A percentile compares a stretch with the other conserved stretches of the same genome.
Evolutionary conservation across 2,329 filamentous ascomycete genomes (phyloP).

Genomic region (Epichloe gansuensis): DNA sequence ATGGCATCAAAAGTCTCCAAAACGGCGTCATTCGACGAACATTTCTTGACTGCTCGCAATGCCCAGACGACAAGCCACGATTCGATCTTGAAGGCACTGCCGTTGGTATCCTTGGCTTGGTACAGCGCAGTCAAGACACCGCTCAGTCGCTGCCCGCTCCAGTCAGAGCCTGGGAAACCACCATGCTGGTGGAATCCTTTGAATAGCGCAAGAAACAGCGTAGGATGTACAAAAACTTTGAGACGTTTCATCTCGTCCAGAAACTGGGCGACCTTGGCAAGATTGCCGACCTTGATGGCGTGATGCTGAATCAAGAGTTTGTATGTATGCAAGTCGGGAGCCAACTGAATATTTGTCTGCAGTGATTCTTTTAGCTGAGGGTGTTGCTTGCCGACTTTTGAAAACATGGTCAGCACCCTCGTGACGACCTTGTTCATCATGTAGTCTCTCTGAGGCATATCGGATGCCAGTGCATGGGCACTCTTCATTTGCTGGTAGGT

Average conservation of each 20-base stretch:
- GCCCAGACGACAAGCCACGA: constrained; percentile 49
- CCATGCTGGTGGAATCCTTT: constrained; percentile 71
- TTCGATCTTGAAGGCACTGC: constrained; percentile 37
- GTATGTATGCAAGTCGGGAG: constrained; percentile 68
- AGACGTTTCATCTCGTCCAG: constrained; percentile 70
- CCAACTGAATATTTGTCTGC: constrained; percentile 52
- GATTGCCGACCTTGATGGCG: constrained; percentile 53
- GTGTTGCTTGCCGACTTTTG: constrained; percentile 38
- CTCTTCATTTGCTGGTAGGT: constrained; percentile 78
- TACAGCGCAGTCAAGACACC: constrained; percentile 55
- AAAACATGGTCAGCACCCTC: constrained; percentile 44
- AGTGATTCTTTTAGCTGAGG: constrained; percentile 38
- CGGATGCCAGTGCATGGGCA: constrained; percentile 29
- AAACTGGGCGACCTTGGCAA: constrained; percentile 56
- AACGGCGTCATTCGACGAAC: constrained; percentile 37
- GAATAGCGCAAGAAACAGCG: constrained; percentile 70
- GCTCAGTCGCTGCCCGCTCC: constrained; percentile 59
- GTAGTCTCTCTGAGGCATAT: constrained; percentile 33
- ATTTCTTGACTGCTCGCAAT: constrained; percentile 51
- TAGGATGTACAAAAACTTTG: constrained; percentile 55
- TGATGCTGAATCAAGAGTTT: constrained; percentile 67
- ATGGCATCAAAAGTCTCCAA: constrained; percentile 41
- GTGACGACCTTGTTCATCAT: constrained; percentile 37
- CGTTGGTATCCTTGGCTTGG: constrained; percentile 33
- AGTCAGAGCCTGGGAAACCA: constrained; percentile 47